Evolutionary conservation across 371 early-diverging fungal genomes (phyloP).

Genomic region (Cokeromyces recurvatus): DNA sequence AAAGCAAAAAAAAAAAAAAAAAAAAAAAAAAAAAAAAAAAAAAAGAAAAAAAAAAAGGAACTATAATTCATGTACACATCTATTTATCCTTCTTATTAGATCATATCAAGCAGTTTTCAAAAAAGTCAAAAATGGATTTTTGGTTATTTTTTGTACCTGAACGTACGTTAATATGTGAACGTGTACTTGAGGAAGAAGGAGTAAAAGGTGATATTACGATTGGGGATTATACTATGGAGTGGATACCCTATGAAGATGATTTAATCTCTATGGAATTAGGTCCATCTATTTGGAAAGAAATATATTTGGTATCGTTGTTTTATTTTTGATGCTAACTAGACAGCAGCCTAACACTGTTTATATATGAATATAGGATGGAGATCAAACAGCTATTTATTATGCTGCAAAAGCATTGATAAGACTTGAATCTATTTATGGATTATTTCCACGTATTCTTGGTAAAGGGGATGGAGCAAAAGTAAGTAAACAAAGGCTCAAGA

Average conservation of each 20-base stretch:
- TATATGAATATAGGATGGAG: constrained; percentile 62
- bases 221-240: constrained; percentile 85
- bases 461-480: constrained; percentile 85
- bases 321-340: too few species aligned
- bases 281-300: constrained; percentile 68
- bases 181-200: constrained; percentile 85
- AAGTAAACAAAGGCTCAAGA: background rate
- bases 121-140: constrained; percentile 38
- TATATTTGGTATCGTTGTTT: constrained; percentile 59
- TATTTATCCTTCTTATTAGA: constrained; percentile 14
- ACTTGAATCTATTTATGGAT: constrained; percentile 79
- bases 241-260: constrained; percentile 89
- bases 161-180: constrained; percentile 82
- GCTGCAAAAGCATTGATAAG: constrained; percentile 83
- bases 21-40: too few species aligned
- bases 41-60: too few species aligned
- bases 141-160: constrained; percentile 88
- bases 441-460: constrained; percentile 85
- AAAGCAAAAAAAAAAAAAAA: constrained; percentile 10
- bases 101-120: constrained; percentile 37
- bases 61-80: too few species aligned
- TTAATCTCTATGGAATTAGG: constrained; percentile 86
- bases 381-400: constrained; percentile 73
- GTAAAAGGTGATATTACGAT: constrained; percentile 84
- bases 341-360: background rate